These are phyloP conservation scores for Breynia disticha DNA, from an alignment of 441 rosid genomes.

Conservation along the genomic window DNA sequence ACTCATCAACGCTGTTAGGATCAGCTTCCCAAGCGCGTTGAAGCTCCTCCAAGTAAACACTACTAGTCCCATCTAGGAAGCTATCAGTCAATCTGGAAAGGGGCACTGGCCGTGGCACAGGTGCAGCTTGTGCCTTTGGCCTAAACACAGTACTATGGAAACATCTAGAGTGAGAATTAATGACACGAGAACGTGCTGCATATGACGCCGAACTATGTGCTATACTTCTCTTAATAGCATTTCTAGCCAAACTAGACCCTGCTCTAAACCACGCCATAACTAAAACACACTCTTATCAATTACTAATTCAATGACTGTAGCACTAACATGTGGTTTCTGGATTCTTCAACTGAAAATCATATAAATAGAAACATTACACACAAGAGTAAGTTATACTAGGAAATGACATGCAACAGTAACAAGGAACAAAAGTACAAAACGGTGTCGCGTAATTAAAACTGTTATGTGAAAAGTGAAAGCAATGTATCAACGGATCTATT, in stretches of 20 bases:
- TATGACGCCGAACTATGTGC: constrained; percentile 43
- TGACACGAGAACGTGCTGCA: constrained; percentile 37
- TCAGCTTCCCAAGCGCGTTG: constrained; percentile 95
- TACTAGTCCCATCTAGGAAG: constrained; percentile 89
- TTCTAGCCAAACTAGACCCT: constrained; percentile 53
- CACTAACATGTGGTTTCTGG: neutral
- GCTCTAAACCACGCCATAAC: constrained; percentile 79
- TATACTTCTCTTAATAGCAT: constrained; percentile 59
- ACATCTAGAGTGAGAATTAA: constrained; percentile 38
- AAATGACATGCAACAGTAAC: too few relatives aligned
- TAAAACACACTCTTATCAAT: neutral
- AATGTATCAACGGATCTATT: too few relatives aligned
- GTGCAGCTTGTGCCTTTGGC: constrained; percentile 60
- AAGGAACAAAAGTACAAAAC: too few relatives aligned
- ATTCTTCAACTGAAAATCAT: too few relatives aligned
- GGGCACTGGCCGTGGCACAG: constrained; percentile 74
- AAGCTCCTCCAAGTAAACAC: constrained; percentile 93
- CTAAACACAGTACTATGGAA: constrained; percentile 55
- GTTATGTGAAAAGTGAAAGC: too few relatives aligned
- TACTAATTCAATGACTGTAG: neutral
- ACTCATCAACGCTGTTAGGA: constrained; percentile 86
- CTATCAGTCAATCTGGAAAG: constrained; percentile 85
- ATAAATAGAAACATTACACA: too few relatives aligned
- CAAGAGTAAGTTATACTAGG: too few relatives aligned
- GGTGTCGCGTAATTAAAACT: too few relatives aligned